Base-by-base conservation (phyloP, 1,284 basidiomycete species). In the Sporisorium graminicola region DNA sequence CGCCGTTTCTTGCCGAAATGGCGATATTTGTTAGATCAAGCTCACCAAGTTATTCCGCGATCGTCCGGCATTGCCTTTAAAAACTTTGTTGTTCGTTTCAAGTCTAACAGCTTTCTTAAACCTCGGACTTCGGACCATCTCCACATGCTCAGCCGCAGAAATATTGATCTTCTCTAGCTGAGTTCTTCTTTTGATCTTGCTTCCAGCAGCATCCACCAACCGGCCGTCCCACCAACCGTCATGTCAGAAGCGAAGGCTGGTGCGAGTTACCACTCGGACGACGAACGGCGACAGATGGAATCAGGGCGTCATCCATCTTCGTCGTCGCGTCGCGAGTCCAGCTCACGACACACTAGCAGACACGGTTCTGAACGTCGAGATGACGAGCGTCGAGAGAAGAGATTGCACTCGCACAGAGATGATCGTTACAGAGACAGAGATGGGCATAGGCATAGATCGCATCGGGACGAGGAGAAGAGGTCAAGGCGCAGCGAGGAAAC, bases 1-100 rank as follows among this genome's bases (percentile, higher is more conserved):
- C 47, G 65, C 65, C 65, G 65, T 63, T 59, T 69, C 60, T 47
- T 24, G 56, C 66, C 66, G 66, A 69, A 20, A 31, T 2, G 24
- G 0, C 5, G 20, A 5, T 4, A n/a, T 13, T 13, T 69, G 66
- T 63, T 64, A 59, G 60, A 46, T 46, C 40, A 8, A 0, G 0
- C 5, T 31, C 10, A 10, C 10, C 2, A 0, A 5, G 4, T 12
- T n/a, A 5, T 43, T 40, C 66, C 60, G 51, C 46, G 27, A 37
- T 58, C 18, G 1, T 55, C 60, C 66, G 60, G 8, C 18, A 16
- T 16, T 29, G 24, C 5, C 6, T 47, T 37, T 55, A 24, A n/a
- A n/a, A n/a, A n/a, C 46, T 2, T 14, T 20, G 24, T 12, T 1
- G 14, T 44, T 22, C 0, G 33, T 16, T 33, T 10, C 7, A 14